A percentile compares a stretch with the other conserved stretches of the same genome.
Conservation (phyloP, 2,329 filamentous ascomycete genomes). For the Triangularia verruculosa region DNA sequence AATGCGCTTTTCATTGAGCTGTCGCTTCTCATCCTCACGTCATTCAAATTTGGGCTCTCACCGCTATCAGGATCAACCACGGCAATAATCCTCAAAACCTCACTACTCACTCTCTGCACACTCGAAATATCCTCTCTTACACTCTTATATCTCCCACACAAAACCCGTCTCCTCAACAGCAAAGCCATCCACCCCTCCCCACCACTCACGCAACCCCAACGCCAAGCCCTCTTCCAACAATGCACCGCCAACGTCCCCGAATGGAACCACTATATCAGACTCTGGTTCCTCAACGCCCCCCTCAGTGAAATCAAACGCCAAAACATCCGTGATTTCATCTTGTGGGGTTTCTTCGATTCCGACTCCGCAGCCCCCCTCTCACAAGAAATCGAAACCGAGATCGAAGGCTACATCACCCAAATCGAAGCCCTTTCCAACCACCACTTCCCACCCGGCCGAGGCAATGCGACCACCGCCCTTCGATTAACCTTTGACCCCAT, state of each 20-base stretch:
- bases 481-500: conserved; percentile 66
- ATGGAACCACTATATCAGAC: conserved; percentile 53
- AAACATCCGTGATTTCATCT: conserved; percentile 64
- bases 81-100: conserved; percentile 7
- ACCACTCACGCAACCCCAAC: conserved; percentile 43
- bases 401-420: conserved; percentile 48
- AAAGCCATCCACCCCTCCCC: conserved; percentile 41
- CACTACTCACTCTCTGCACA: conserved; percentile 33
- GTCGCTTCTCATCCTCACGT: conserved; percentile 30
- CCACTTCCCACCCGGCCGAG: conserved; percentile 51
- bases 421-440: conserved; percentile 53
- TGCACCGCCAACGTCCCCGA: conserved; percentile 55
- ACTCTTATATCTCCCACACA: conserved; percentile 43
- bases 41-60: conserved; percentile 19
- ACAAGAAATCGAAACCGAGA: conserved; percentile 38
- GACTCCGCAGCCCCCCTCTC: conserved; percentile 11
- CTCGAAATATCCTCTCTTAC: conserved; percentile 44
- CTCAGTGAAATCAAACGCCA: conserved; percentile 58
- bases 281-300: conserved; percentile 65
- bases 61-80: conserved; percentile 20
- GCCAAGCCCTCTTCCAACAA: conserved; percentile 54
- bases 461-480: conserved; percentile 48
- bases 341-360: conserved; percentile 64
- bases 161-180: conserved; percentile 36
- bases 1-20: conserved; percentile 41